Base-by-base conservation (phyloP, 2,329 filamentous ascomycete genomes). In the Fusarium udum region DNA sequence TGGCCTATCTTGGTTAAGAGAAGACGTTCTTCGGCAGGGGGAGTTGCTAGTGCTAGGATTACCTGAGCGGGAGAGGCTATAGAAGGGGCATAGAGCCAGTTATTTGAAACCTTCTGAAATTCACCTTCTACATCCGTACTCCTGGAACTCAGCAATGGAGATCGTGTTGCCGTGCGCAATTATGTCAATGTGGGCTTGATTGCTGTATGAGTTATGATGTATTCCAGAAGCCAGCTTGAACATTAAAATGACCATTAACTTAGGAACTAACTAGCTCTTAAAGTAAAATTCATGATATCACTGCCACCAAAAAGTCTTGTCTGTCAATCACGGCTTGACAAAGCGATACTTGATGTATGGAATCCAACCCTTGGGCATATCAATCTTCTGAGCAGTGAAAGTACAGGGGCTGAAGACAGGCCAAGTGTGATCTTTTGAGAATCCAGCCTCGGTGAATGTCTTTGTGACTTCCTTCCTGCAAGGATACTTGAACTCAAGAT, bases 331-430 rank as follows among this genome's bases (percentile, higher is more conserved):
- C 12, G 15, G 20, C 49, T 72, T 67, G 10, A 63, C 67, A 39
- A 73, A 69, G 6, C 71, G 60, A 51, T 74, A 74, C n/a, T 74
- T 74, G 4, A 74, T 13, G n/a, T 62, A 72, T 20, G 71, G 71
- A 20, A 74, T 43, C 71, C 71, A 74, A 9, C 66, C 43, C 42
- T 60, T 65, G 3, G 69, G 53, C 18, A 74, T 55, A 31, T 72
- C 61, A 5, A 74, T 26, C 40, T 32, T 56, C 13, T 74, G 63
- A 6, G 71, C 12, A 28, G 59, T 67, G 40, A 69, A 74, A 12
- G 45, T 48, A 11, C 71, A 74, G 7, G 58, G 53, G 18, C 43
- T 71, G 8, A 71, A 74, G 7, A 58, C 71, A 4, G 67, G 68
- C 68, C 67, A 74, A 4, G 59, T 71, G 13, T 56, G 46, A 8